phyloP scores from a whole-genome alignment of 345 rosid genomes.

The Salix udensis region DNA sequence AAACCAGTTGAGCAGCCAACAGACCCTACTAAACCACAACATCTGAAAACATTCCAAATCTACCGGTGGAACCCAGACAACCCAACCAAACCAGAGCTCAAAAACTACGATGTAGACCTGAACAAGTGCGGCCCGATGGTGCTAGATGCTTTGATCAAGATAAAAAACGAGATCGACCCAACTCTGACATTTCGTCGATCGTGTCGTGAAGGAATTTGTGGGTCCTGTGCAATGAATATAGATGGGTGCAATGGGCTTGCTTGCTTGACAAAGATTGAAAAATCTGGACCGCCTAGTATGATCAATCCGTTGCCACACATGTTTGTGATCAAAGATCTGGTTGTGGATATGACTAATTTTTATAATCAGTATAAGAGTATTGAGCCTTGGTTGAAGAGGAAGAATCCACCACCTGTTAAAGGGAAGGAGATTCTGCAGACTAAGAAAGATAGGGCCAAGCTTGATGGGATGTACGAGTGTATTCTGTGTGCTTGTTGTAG shows the following conservation, averaged over 20 bases:
- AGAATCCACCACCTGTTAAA: slow-evolving; percentile 50
- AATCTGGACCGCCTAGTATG: slow-evolving; percentile 35
- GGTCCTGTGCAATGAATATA: slow-evolving; percentile 95
- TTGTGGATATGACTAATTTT: slow-evolving; percentile 94
- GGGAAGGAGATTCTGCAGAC: slow-evolving; percentile 89
- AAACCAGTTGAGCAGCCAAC: slow-evolving; percentile 7
- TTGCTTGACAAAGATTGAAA: slow-evolving; percentile 70
- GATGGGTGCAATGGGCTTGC: slow-evolving; percentile 95
- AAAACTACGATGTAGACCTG: slow-evolving; percentile 69
- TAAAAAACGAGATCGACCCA: slow-evolving; percentile 94
- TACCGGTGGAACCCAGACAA: slow-evolving; percentile 91
- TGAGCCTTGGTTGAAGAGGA: slow-evolving; percentile 98
- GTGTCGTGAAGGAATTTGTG: slow-evolving; percentile 95
- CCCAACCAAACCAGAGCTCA: slow-evolving; percentile 64
- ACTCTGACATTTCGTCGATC: slow-evolving; percentile 90
- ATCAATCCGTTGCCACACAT: slow-evolving; percentile 88
- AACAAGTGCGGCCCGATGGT: slow-evolving; percentile 96
- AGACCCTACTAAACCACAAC: too few species aligned
- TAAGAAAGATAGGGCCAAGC: slow-evolving; percentile 84
- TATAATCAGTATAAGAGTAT: slow-evolving; percentile 96
- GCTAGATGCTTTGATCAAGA: slow-evolving; percentile 89
- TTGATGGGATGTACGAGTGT: slow-evolving; percentile 97
- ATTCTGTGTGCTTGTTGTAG: slow-evolving; percentile 93
- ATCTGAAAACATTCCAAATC: slow-evolving; percentile 73
- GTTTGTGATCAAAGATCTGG: slow-evolving; percentile 93